Evolutionary conservation across 306 rosid species (phyloP).

Genomic region (Pyrus betulifolia): DNA sequence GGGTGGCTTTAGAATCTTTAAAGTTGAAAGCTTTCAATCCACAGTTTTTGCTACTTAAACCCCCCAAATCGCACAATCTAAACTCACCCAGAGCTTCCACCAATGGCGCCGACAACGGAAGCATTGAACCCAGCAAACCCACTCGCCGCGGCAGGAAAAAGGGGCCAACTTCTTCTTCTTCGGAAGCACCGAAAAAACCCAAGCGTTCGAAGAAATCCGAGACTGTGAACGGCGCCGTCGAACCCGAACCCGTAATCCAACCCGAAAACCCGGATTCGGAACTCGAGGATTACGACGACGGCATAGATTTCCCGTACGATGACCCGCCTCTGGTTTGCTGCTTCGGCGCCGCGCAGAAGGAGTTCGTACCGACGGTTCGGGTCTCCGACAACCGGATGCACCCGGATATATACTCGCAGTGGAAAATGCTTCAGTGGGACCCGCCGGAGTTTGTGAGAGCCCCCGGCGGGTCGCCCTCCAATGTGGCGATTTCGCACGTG

Average conservation of each 20-base stretch:
- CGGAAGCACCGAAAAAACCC: conserved; percentile 20
- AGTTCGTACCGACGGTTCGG: conserved; percentile 75
- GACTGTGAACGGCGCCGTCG: conserved; percentile 28
- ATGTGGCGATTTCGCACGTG: conserved; percentile 84
- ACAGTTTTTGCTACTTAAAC: not conserved
- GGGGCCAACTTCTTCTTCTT: conserved; percentile 15
- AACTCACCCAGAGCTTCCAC: conserved; percentile 32
- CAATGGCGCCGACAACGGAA: conserved; percentile 31
- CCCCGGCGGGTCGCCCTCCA: conserved; percentile 66
- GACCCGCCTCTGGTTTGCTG: conserved; percentile 77
- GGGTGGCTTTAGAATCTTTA: not conserved
- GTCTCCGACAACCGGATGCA: conserved; percentile 70
- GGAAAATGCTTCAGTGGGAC: conserved; percentile 99
- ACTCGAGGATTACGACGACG: conserved; percentile 59
- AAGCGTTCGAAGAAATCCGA: conserved; percentile 28
- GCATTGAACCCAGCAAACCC: conserved; percentile 35
- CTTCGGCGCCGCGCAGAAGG: conserved; percentile 77
- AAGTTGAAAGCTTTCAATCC: conserved; percentile 4
- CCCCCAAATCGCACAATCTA: not conserved
- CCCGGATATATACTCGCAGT: conserved; percentile 70
- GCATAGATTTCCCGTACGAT: conserved; percentile 50
- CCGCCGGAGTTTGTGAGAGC: conserved; percentile 89
- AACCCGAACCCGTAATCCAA: conserved; percentile 2
- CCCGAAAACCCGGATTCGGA: conserved; percentile 9
- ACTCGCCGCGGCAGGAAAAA: conserved; percentile 63